Evolutionary conservation across 306 rosid genomes (phyloP).

Genomic region (Echinosophora koreensis): DNA sequence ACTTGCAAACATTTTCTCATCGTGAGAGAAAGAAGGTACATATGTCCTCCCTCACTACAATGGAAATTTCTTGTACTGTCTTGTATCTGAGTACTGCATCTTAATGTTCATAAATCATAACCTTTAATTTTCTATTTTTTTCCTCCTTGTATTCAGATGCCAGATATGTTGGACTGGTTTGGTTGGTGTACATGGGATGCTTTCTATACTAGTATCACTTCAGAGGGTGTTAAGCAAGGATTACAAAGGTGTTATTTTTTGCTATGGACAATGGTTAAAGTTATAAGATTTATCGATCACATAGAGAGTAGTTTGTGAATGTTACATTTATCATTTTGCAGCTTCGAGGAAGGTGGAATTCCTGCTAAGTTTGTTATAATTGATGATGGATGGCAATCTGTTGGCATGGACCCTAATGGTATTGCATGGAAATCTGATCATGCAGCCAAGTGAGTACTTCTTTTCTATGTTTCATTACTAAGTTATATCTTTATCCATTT

Average conservation of each 20-base stretch:
- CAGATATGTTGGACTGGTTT: constrained; percentile 92
- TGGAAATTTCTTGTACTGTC: background rate
- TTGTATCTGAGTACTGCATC: background rate
- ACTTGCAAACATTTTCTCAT: constrained; percentile 80
- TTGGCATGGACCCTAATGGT: constrained; percentile 63
- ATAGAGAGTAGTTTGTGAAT: background rate
- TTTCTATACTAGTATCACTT: constrained; percentile 81
- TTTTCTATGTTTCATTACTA: background rate
- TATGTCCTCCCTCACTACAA: background rate
- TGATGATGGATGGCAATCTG: constrained; percentile 94
- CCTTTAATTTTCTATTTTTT: background rate
- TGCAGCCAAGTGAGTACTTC: constrained; percentile 70
- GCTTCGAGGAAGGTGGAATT: constrained; percentile 80
- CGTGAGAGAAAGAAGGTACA: constrained; percentile 87
- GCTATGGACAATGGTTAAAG: background rate
- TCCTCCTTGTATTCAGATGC: constrained; percentile 67
- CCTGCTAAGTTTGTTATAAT: constrained; percentile 86
- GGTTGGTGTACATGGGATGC: constrained; percentile 99
- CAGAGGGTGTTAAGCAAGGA: constrained; percentile 86
- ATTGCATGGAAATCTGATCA: constrained; percentile 59
- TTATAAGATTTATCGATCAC: constrained; percentile 19
- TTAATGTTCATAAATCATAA: background rate
- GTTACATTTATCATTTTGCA: constrained; percentile 36
- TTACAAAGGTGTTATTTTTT: constrained; percentile 64
- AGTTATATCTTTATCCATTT: constrained; percentile 11